phyloP scores from a whole-genome alignment of 441 rosid species.

The Pelargonium australe region DNA sequence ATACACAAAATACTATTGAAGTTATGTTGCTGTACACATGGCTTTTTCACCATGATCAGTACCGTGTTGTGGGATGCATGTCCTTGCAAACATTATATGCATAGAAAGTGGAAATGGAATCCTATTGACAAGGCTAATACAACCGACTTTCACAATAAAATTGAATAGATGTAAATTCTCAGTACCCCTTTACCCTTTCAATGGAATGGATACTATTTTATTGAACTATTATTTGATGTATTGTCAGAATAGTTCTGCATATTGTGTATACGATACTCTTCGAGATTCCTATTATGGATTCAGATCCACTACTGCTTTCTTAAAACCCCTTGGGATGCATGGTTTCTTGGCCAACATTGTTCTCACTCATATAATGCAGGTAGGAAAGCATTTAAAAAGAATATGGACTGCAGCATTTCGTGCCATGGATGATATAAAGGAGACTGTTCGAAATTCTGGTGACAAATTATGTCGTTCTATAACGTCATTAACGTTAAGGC shows the following conservation, averaged over 20 bases:
- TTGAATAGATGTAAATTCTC: conserved; percentile 7
- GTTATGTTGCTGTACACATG: neutral
- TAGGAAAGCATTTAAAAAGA: conserved; percentile 69
- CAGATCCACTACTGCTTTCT: neutral
- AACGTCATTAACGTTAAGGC: conserved; percentile 78
- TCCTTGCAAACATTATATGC: neutral
- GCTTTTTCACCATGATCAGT: conserved; percentile 2
- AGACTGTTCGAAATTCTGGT: conserved; percentile 95
- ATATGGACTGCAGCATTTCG: conserved; percentile 86
- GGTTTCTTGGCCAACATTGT: neutral
- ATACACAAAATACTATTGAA: neutral
- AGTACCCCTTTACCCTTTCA: neutral
- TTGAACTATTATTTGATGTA: neutral
- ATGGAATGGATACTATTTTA: neutral
- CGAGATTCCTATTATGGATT: neutral
- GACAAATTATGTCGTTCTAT: conserved; percentile 76
- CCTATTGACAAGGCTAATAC: neutral
- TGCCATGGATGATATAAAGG: conserved; percentile 99
- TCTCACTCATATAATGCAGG: conserved; percentile 33
- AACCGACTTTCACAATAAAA: neutral
- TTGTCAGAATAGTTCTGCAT: neutral
- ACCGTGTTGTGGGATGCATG: conserved; percentile 1
- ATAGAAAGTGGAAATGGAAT: too few relatives aligned
- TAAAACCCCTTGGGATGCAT: neutral
- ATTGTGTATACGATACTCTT: neutral